Conservation (phyloP, 179 eudicot genomes). For the Sideroxylon spinosum region DNA sequence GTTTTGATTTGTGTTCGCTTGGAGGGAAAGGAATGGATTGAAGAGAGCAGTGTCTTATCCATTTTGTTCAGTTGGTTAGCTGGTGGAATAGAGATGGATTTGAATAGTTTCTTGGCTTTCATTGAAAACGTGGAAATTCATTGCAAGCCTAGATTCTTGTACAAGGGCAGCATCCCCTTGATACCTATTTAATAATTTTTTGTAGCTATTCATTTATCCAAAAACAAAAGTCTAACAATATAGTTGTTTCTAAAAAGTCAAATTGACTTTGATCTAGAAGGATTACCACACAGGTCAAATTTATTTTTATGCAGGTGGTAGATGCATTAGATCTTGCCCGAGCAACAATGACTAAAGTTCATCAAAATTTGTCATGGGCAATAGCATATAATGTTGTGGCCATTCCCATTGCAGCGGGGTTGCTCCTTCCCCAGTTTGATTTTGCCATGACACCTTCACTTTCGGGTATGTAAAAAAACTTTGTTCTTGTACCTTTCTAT, state of each 20-base stretch:
- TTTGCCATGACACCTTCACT: slow-evolving; percentile 99
- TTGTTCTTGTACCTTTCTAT: neutral
- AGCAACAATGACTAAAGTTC: slow-evolving; percentile 87
- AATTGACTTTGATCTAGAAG: neutral
- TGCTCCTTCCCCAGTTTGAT: slow-evolving; percentile 82
- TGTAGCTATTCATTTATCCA: too few species aligned
- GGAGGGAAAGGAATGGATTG: too few species aligned
- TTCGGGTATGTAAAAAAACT: slow-evolving; percentile 48
- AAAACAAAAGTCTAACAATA: neutral
- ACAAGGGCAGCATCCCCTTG: too few species aligned
- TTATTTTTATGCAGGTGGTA: slow-evolving; percentile 45
- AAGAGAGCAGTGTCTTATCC: too few species aligned
- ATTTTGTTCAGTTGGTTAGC: too few species aligned
- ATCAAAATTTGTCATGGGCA: slow-evolving; percentile 91
- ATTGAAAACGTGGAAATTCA: too few species aligned
- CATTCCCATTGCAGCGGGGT: slow-evolving; percentile 89
- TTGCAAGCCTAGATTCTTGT: too few species aligned
- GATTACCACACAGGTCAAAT: neutral
- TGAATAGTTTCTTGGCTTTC: too few species aligned
- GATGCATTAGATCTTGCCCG: slow-evolving; percentile 83
- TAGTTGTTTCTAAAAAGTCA: neutral
- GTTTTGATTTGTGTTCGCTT: too few species aligned
- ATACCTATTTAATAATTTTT: too few species aligned
- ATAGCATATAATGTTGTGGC: slow-evolving; percentile 77
- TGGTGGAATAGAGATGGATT: too few species aligned